Base-by-base conservation (phyloP, 257 asterid genomes). In the Orobanche coerulescens region DNA sequence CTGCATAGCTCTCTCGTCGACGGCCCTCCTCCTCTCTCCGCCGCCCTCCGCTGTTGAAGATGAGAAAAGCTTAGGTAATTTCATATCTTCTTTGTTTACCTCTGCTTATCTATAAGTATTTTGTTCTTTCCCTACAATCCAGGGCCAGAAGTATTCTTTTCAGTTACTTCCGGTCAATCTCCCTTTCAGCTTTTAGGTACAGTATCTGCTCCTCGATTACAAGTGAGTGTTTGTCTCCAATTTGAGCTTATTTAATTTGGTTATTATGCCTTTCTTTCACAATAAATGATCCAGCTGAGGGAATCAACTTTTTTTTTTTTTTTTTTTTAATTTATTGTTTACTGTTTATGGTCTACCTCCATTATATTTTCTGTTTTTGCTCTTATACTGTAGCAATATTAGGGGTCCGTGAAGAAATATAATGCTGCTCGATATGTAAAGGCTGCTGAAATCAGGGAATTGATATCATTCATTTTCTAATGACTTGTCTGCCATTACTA, bases 1-100 rank as follows among this genome's bases (percentile, higher is more conserved):
- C 69, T 69, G 61, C 73, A 39, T 23, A 67, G 60, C 65, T 44
- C 58, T 61, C 46, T 53, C 50, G 47, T 20, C 64, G 51, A 34
- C 69, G 51, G 42, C 31, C 43, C 36, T 31, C 58, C 70, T 36
- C 70, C 55, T 23, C 52, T 11, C 15, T 23, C 55, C 67, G 67
- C 69, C 71, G 42, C 49, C 69, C 13, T 57, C 18, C 15, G 15
- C 57, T 23, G 23, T 31, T 37, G 4, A 51, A 34, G 51, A 20
- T 18, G 49, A 25, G 49, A 9, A 6, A 24, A 24, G 25, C 52
- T 50, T 37, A 23, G 80, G 80, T 62, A 57, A 30, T 46, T n/a
- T 54, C 53, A 11, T 42, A 22, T 31, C 58, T 25, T 60, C 53
- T 62, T 36, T n/a, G 23, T 50, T 12, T 24, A 6, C 20, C 23